These are phyloP conservation scores for Colletotrichum falcatum DNA, from an alignment of 2,329 filamentous ascomycete genomes.

Conservation along the genomic window DNA sequence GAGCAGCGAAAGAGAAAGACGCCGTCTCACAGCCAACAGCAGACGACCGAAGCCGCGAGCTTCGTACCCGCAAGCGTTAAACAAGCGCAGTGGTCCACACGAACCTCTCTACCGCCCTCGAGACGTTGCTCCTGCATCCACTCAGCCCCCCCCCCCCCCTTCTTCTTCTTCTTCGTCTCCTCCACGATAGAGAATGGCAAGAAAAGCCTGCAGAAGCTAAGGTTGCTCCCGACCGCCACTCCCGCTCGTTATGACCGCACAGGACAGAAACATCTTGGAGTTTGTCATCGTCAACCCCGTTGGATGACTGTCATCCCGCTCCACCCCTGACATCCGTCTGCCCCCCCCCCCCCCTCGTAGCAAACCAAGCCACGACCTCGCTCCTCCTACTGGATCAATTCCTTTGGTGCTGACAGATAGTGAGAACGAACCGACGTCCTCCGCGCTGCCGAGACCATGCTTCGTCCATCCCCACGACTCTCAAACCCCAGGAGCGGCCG, in stretches of 20 bases:
- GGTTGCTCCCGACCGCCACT: constrained; percentile 35
- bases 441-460: not conserved
- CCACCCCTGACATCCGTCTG: not conserved
- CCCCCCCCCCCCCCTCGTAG: constrained; percentile 3
- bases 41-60: constrained; percentile 2
- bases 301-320: constrained; percentile 25
- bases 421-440: not conserved
- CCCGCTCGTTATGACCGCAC: constrained; percentile 11
- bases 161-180: no score
- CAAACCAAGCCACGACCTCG: constrained; percentile 4
- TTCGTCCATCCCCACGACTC: not conserved
- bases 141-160: not conserved
- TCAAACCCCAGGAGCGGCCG: not conserved
- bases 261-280: not conserved
- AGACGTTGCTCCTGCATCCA: not conserved
- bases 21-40: not conserved
- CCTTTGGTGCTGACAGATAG: not conserved
- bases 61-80: not conserved
- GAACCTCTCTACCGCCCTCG: not conserved
- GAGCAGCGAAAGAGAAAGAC: not conserved
- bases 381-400: not conserved
- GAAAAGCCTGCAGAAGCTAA: constrained; percentile 19
- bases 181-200: constrained; percentile 24
- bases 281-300: not conserved
- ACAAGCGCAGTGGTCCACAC: constrained; percentile 17